Evolutionary conservation across 2,329 filamentous ascomycete genomes (phyloP).

Genomic region (Monilinia fructigena): DNA sequence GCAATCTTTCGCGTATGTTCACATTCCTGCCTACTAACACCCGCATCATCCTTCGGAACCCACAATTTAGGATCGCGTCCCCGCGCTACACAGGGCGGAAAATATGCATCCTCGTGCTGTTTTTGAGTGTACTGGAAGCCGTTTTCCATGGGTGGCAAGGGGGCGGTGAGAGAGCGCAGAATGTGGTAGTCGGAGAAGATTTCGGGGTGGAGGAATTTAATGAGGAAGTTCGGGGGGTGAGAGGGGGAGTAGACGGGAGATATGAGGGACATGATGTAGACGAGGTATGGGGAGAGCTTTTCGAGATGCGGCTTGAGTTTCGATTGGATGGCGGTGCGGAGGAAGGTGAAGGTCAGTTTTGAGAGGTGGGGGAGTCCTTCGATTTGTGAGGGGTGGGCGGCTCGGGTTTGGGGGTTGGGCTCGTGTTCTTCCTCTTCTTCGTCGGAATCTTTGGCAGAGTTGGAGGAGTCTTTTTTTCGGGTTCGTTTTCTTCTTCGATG

Average conservation of each 20-base stretch:
- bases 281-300: background rate
- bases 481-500: background rate
- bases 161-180: conserved; percentile 43
- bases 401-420: background rate
- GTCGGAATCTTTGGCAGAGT: background rate
- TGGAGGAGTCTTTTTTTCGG: background rate
- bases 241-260: conserved; percentile 35
- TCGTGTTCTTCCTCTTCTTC: conserved; percentile 14
- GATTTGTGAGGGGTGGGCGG: background rate
- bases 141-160: conserved; percentile 49
- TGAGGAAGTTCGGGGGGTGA: conserved; percentile 46
- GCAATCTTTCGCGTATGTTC: conserved; percentile 52
- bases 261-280: conserved; percentile 28
- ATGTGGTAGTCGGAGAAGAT: conserved; percentile 55
- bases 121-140: conserved; percentile 47
- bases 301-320: background rate
- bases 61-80: conserved; percentile 53
- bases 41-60: conserved; percentile 58
- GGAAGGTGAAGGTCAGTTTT: conserved; percentile 21
- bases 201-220: conserved; percentile 58
- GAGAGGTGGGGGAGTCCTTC: conserved; percentile 23
- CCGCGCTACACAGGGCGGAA: conserved; percentile 57
- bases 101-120: conserved; percentile 51
- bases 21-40: conserved; percentile 57
- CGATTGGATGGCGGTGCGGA: background rate